Base-by-base conservation (phyloP, 805 yeast genomes). In the Wickerhamiella azyma region DNA sequence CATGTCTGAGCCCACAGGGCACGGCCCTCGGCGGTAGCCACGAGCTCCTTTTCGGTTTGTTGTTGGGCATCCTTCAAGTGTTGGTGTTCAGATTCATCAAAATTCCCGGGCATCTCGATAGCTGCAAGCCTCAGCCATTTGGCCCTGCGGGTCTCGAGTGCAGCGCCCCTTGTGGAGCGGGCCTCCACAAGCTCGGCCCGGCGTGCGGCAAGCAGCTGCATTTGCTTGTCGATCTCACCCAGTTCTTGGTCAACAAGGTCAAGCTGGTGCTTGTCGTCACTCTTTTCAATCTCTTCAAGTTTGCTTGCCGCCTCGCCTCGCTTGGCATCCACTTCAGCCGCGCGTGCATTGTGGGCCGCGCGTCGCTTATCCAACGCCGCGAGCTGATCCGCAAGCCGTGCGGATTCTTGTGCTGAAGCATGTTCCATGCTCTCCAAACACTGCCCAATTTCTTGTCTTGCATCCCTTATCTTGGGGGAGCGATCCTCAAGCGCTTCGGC, bases 401-500 rank as follows among this genome's bases (percentile, higher is more conserved):
- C 40, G 17, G 33, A 29, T 19, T 36, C 33, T 2, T 36, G 9
- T 1, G 18, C 10, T 3, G 26, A 18, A 19, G 19, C 24, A 9
- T 8, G 9, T n/a, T 35, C 40, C 24, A 42, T 37, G n/a, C 35
- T n/a, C 19, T 30, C 40, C 2, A 52, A 33, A 5, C 47, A 29
- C 14, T 32, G 46, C 11, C n/a, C 41, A 9, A 53, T 41, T 6
- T 45, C 41, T 21, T 14, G 16, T 9, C 56, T 38, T 4, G 50
- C 43, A 1, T 9, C 3, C 9, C 9, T n/a, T 9, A 53, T 45
- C 6, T 18, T 13, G 8, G 46, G 41, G 24, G 47, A 43, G 11
- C 57, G 52, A 2, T 53, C 41, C 43, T 51, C 56, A 1, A 54
- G 50, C 13, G 55, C 53, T 21, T 52, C 53, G 48, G 53, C 52